Evolutionary conservation across 352 stramenopile genomes (phyloP).

Genomic region (Pythium dissotocum): DNA sequence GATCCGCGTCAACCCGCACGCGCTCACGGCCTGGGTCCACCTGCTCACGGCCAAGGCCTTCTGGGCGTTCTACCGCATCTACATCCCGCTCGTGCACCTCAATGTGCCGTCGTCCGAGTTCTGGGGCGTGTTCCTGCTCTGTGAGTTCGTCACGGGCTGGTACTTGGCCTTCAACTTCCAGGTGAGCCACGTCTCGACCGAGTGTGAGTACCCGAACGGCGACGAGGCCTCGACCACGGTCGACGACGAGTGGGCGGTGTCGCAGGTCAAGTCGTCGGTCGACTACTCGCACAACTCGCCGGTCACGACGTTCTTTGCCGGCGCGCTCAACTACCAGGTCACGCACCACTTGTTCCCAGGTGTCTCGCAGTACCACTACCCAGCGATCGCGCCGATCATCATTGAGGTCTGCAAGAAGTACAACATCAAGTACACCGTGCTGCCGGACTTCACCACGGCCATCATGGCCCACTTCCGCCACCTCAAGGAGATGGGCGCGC

Average conservation of each 20-base stretch:
- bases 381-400: constrained; percentile 92
- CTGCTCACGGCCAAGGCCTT: constrained; percentile 89
- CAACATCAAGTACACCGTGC: constrained; percentile 91
- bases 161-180: constrained; percentile 95
- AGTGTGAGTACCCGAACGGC: constrained; percentile 87
- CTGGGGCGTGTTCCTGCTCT: constrained; percentile 82
- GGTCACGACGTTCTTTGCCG: constrained; percentile 92
- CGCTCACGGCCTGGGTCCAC: constrained; percentile 68
- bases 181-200: constrained; percentile 88
- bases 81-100: constrained; percentile 81
- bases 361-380: constrained; percentile 95
- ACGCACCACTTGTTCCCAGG: constrained; percentile 92
- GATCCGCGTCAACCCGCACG: constrained; percentile 91
- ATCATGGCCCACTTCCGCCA: constrained; percentile 87
- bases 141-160: constrained; percentile 91
- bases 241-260: constrained; percentile 91
- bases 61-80: constrained; percentile 90
- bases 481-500: constrained; percentile 87
- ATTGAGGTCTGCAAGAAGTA: constrained; percentile 92
- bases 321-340: constrained; percentile 97
- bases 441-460: constrained; percentile 79
- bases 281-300: constrained; percentile 89
- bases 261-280: constrained; percentile 94
- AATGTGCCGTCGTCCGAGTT: constrained; percentile 59
- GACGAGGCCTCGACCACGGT: constrained; percentile 63